phyloP scores from a whole-genome alignment of 805 yeast genomes.

The Saccharomycopsis malanga region DNA sequence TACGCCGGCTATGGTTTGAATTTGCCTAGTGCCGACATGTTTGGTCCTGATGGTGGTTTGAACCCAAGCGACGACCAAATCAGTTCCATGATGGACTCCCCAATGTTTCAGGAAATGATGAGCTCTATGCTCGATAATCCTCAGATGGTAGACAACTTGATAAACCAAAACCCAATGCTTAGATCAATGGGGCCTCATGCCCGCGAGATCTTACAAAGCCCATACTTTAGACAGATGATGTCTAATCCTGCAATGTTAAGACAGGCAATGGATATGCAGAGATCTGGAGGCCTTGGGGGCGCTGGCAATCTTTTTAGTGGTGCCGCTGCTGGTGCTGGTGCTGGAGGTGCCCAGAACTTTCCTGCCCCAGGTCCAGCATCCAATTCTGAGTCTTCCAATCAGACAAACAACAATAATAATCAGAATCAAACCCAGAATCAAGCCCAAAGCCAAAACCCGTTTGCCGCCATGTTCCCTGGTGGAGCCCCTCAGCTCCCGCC shows the following conservation, averaged over 20 bases:
- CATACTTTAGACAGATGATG: constrained; percentile 70
- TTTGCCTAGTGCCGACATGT: constrained; percentile 79
- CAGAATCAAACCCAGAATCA: constrained; percentile 21
- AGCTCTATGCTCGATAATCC: constrained; percentile 79
- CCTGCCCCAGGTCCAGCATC: constrained; percentile 29
- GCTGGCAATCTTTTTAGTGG: constrained; percentile 27
- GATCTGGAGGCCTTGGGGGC: constrained; percentile 38
- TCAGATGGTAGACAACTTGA: constrained; percentile 76
- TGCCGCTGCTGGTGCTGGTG: constrained; percentile 29
- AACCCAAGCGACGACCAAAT: constrained; percentile 37
- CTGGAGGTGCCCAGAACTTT: constrained; percentile 32
- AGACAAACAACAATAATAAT: constrained; percentile 1
- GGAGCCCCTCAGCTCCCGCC: constrained; percentile 37
- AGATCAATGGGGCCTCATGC: constrained; percentile 86
- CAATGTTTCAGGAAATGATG: constrained; percentile 76
- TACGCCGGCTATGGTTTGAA: constrained; percentile 85
- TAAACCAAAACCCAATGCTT: constrained; percentile 76
- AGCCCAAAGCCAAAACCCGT: constrained; percentile 38
- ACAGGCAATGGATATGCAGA: constrained; percentile 70
- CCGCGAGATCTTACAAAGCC: constrained; percentile 77
- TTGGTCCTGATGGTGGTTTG: constrained; percentile 95
- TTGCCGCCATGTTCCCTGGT: constrained; percentile 38
- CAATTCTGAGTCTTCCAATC: constrained; percentile 21
- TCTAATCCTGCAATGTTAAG: constrained; percentile 83
- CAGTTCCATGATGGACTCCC: constrained; percentile 77